Evolutionary conservation across 257 asterid species (phyloP).

Genomic region (Anisodus acutangulus): DNA sequence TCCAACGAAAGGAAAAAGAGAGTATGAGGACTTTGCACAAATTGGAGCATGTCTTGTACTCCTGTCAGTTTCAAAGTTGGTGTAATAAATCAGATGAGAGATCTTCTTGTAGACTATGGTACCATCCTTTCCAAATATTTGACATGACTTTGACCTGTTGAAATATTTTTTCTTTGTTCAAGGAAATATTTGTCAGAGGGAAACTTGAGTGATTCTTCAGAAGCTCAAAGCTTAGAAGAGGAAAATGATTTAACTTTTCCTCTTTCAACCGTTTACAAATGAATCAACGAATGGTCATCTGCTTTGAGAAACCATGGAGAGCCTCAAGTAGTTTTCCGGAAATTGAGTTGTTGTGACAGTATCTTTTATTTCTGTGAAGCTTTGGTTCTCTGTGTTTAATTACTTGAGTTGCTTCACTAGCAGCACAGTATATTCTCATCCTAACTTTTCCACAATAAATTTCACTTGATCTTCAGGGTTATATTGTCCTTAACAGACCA

Average conservation of each 20-base stretch:
- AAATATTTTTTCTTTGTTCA: background rate
- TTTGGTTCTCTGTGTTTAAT: background rate
- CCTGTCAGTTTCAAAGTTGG: background rate
- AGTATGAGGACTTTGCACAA: background rate
- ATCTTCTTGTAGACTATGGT: background rate
- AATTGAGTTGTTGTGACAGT: background rate
- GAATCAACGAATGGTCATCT: background rate
- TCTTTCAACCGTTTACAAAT: background rate
- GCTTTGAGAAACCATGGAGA: background rate
- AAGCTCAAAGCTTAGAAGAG: background rate
- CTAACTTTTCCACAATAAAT: background rate
- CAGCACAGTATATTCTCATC: background rate
- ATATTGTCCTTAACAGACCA: slow-evolving; percentile 89
- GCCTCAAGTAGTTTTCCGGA: background rate
- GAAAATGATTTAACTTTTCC: slow-evolving; percentile 12
- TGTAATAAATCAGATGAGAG: background rate
- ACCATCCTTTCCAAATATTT: background rate
- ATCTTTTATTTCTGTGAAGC: background rate
- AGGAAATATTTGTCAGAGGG: slow-evolving; percentile 10
- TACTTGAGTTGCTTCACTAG: slow-evolving; percentile 24
- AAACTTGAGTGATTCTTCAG: background rate
- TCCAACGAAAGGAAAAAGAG: background rate
- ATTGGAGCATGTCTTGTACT: slow-evolving; percentile 16
- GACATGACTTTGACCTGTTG: background rate
- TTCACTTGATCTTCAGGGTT: slow-evolving; percentile 68